A percentile compares a stretch with the other conserved stretches of the same genome.
phyloP scores from a whole-genome alignment of 2,329 filamentous ascomycete genomes.

The Exophiala viscosa region DNA sequence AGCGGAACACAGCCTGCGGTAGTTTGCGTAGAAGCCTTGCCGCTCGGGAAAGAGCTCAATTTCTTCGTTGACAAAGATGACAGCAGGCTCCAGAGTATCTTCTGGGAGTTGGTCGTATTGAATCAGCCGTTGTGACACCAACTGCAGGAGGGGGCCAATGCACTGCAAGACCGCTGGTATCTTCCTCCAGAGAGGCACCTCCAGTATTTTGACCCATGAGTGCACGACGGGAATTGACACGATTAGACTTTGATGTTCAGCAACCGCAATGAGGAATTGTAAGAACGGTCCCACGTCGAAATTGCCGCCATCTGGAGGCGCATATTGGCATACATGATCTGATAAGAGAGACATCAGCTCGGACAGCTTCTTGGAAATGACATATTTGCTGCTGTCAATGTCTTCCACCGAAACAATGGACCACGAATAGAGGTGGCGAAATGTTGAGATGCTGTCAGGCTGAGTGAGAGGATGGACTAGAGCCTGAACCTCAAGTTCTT shows the following conservation, averaged over 20 bases:
- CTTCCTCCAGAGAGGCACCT: conserved; percentile 65
- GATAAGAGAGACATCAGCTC: conserved; percentile 86
- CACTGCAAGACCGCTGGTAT: conserved; percentile 58
- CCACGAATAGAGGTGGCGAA: conserved; percentile 74
- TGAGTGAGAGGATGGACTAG: conserved; percentile 78
- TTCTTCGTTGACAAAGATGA: conserved; percentile 82
- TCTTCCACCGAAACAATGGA: conserved; percentile 74
- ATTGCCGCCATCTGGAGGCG: conserved; percentile 60
- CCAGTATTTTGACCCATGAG: conserved; percentile 80
- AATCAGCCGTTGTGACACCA: conserved; percentile 77
- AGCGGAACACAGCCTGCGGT: conserved; percentile 81
- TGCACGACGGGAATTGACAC: conserved; percentile 91
- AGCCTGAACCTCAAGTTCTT: conserved; percentile 71
- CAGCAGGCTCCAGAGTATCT: conserved; percentile 73
- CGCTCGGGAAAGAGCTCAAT: conserved; percentile 92
- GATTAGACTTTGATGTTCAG: conserved; percentile 80
- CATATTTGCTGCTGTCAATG: conserved; percentile 87
- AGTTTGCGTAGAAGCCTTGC: conserved; percentile 93
- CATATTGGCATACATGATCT: conserved; percentile 77
- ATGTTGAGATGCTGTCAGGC: conserved; percentile 65
- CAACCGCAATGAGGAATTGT: conserved; percentile 71
- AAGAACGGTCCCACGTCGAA: conserved; percentile 72
- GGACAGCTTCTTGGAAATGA: conserved; percentile 87
- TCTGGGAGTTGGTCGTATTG: conserved; percentile 84
- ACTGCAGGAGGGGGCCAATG: conserved; percentile 73